Base-by-base conservation (phyloP, 495 filamentous ascomycete species). In the Friedmanniomyces endolithicus region DNA sequence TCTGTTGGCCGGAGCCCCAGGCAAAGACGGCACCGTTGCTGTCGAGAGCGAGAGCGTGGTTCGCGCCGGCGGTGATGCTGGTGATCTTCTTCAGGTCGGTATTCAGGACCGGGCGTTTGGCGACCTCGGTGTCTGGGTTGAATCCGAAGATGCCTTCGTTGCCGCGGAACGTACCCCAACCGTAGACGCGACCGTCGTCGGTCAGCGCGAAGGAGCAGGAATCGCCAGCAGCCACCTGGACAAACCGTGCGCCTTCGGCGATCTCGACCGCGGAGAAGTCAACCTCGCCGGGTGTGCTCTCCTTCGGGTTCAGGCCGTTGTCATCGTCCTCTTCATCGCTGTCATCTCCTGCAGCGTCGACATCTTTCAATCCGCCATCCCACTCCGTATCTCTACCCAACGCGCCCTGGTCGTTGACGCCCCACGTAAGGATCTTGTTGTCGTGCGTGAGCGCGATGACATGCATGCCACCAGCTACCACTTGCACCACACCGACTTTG, bases 81-180 rank as follows among this genome's bases (percentile, higher is more conserved):
- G 69, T 77, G 61, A 90, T 78, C 41, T 83, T 79, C 65, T 80
- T 81, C 24, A 88, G 65, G 20, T 72, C 68, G 0, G 71, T 64
- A 51, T 83, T 69, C 24, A 72, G 67, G 2, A 70, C 62, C 0
- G 81, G 81, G 6, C 60, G 68, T 1, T 59, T 50, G 49, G 76
- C 70, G 40, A 74, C 63, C 8, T 68, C 50, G 39, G 57, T 62
- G 22, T 62, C 58, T 8, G 63, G 61, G 53, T 67, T 75, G 69
- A 88, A 90, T 24, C 84, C 86, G 45, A 89, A 74, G 52, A 82
- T 75, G 46, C 87, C 87, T 53, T 86, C 86, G 60, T 75, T 78
- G 40, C 73, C 81, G 47, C 43, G 53, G 66, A 87, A 86, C 27
- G 80, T 81, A 43, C 84, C 84, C 83, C 84, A 87, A 12, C 82